These are phyloP conservation scores for Puccinia hordei DNA, from an alignment of 1,284 basidiomycete species.

Conservation along the genomic window DNA sequence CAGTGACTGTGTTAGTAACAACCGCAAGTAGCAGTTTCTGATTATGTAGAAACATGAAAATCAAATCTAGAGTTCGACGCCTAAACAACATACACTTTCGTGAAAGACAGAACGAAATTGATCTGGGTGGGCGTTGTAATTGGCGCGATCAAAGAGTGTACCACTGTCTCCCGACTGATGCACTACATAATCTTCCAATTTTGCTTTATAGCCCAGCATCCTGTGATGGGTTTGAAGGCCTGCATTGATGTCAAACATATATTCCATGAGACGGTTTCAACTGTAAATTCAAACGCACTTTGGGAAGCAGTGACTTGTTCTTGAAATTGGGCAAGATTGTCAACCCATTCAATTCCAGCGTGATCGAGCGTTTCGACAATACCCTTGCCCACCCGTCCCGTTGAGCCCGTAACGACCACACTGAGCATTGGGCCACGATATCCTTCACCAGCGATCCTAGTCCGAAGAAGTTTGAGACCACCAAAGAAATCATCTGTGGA, in stretches of 20 bases:
- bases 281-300: neutral
- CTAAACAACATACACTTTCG: constrained; percentile 64
- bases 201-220: constrained; percentile 29
- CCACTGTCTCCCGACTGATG: constrained; percentile 48
- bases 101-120: constrained; percentile 71
- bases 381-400: constrained; percentile 77
- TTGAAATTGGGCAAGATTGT: constrained; percentile 65
- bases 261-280: neutral
- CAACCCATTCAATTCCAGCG: constrained; percentile 69
- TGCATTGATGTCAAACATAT: neutral
- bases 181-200: constrained; percentile 35
- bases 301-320: neutral
- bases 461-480: constrained; percentile 68
- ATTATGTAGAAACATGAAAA: too few relatives aligned
- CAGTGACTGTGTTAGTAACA: neutral
- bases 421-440: constrained; percentile 74
- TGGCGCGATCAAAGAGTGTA: constrained; percentile 66
- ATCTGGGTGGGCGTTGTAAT: constrained; percentile 73
- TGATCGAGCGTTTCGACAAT: constrained; percentile 71
- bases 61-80: neutral
- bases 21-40: neutral
- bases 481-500: constrained; percentile 67
- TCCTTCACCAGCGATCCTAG: constrained; percentile 66
- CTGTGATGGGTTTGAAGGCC: constrained; percentile 21
- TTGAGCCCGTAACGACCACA: constrained; percentile 73